phyloP scores from a whole-genome alignment of 768 basidiomycete species.

The Tricholoma sp. region DNA sequence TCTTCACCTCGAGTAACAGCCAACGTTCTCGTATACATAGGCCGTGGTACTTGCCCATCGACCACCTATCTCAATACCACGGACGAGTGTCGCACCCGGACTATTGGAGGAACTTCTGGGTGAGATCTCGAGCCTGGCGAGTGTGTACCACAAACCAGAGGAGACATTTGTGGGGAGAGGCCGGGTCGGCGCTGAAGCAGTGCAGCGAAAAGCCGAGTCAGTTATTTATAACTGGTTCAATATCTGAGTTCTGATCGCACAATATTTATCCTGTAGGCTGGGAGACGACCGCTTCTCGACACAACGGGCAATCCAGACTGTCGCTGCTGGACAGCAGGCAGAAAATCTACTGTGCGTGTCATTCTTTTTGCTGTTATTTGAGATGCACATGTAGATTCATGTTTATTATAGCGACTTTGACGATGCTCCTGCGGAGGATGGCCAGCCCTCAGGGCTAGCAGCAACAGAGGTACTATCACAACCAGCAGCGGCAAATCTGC shows the following conservation, averaged over 20 bases:
- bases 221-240: constrained; percentile 21
- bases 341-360: constrained; percentile 76
- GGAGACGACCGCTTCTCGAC: constrained; percentile 69
- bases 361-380: background rate
- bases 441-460: constrained; percentile 69
- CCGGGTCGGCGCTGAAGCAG: constrained; percentile 75
- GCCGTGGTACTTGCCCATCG: constrained; percentile 85
- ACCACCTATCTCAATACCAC: constrained; percentile 90
- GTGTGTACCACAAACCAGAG: constrained; percentile 95
- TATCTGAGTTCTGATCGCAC: background rate
- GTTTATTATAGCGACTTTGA: constrained; percentile 66
- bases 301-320: constrained; percentile 86
- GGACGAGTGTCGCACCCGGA: constrained; percentile 83
- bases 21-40: constrained; percentile 21
- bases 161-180: constrained; percentile 95
- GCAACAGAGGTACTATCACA: constrained; percentile 70
- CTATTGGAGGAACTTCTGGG: constrained; percentile 87
- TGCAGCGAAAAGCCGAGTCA: constrained; percentile 60
- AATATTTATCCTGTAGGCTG: constrained; percentile 27
- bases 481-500: constrained; percentile 66
- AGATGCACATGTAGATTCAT: background rate
- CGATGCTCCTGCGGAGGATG: constrained; percentile 55
- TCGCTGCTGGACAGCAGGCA: constrained; percentile 85
- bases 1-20: background rate
- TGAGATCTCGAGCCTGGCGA: constrained; percentile 85